Base-by-base conservation (phyloP, 2,329 filamentous ascomycete species). In the Diaporthe destruens region DNA sequence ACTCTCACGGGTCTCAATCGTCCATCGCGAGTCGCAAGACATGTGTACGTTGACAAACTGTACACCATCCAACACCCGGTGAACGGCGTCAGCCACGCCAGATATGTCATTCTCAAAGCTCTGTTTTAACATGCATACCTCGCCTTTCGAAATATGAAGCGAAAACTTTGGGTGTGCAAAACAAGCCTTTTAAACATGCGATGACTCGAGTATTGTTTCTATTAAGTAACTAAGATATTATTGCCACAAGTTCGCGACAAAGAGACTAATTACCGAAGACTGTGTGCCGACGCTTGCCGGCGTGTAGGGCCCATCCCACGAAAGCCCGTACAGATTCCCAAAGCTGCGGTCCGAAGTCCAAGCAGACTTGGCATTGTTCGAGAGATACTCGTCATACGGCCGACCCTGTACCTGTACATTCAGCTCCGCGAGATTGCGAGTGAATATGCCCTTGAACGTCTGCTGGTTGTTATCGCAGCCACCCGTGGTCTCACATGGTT, bases 371-470 rank as follows among this genome's bases (percentile, higher is more conserved):
- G 77, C 77, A 56, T 80, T 80, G 8, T 53, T 39, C 44, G 59
- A 55, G 29, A 80, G 57, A 20, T 75, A 79, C 16, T 14, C 32
- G 7, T 69, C 59, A 66, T 78, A 80, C 20, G 76, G 77, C 23
- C 66, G 57, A 57, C 39, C 65, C 8, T 44, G 49, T n/a, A 76
- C n/a, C 25, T 69, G 44, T 1, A 42, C 77, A 29, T 92, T 84
- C 44, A 94, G 80, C 70, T 88, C 86, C 44, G 86, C 84, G 25
- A 94, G 81, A 77, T 93, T 93, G 25, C 91, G 86, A 20, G 89
- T 85, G 75, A 94, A 93, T 47, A 94, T 84, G 4, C 92, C 92
- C 80, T 94, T 94, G 86, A 94, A 94, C 29, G 75, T 65, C 68
- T 79, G 73, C 77, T 93, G 90, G 44, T 88, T 85, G 1, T 85